phyloP scores from a whole-genome alignment of 192 early-diverging fungal species.

The Obelidium mucronatum region DNA sequence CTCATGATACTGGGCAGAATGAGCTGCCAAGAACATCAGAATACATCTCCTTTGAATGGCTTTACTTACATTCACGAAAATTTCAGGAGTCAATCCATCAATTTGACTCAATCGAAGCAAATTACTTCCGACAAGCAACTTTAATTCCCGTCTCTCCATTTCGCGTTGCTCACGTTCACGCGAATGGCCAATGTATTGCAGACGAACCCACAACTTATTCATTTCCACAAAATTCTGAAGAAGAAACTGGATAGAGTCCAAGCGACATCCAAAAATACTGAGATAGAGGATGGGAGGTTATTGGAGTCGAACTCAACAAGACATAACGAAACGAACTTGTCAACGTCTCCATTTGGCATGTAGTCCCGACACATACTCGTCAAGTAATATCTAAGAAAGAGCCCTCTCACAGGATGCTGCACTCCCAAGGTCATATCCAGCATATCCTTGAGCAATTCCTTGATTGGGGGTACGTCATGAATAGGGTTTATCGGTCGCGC shows the following conservation, averaged over 20 bases:
- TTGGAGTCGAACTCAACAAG: neutral
- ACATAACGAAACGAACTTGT: conserved; percentile 42
- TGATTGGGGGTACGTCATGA: conserved; percentile 82
- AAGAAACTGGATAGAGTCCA: conserved; percentile 95
- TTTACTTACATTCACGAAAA: conserved; percentile 74
- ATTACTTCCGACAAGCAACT: conserved; percentile 96
- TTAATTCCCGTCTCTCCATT: conserved; percentile 92
- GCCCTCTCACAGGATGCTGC: conserved; percentile 96
- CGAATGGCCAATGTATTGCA: conserved; percentile 96
- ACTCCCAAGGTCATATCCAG: conserved; percentile 98
- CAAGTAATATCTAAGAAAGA: conserved; percentile 97
- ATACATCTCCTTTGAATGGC: neutral
- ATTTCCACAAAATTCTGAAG: conserved; percentile 99
- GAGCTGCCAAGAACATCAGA: conserved; percentile 42
- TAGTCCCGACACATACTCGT: conserved; percentile 95
- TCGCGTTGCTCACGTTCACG: conserved; percentile 95
- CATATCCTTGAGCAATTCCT: conserved; percentile 99
- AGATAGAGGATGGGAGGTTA: neutral
- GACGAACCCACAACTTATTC: conserved; percentile 99
- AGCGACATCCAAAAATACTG: conserved; percentile 83
- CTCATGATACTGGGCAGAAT: conserved; percentile 93
- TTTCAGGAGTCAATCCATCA: conserved; percentile 81
- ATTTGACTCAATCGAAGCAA: conserved; percentile 93
- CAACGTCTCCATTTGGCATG: conserved; percentile 76
- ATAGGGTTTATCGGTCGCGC: conserved; percentile 24